Conservation (phyloP, 805 yeast genomes). For the Candida alai region DNA sequence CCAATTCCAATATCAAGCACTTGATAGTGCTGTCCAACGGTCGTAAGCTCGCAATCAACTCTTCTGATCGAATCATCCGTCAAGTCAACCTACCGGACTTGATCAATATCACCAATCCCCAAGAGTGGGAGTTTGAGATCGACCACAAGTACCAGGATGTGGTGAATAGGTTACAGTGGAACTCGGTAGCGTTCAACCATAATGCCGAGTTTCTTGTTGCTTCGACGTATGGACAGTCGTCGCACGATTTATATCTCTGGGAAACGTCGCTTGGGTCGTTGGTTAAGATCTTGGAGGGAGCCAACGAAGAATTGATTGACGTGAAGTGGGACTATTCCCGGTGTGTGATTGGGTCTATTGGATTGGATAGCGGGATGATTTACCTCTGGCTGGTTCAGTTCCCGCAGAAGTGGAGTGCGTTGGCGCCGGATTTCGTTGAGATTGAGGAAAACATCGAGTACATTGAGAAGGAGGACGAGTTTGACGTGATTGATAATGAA, state of each 20-base stretch:
- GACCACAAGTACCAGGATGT: conserved; percentile 88
- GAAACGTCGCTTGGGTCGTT: conserved; percentile 86
- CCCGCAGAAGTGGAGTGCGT: conserved; percentile 93
- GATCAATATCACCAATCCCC: conserved; percentile 21
- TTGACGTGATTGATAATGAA: conserved; percentile 73
- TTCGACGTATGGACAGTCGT: conserved; percentile 74
- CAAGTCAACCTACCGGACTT: conserved; percentile 52
- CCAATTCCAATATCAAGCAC: conserved; percentile 69
- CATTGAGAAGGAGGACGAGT: conserved; percentile 86
- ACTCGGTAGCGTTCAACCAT: conserved; percentile 68
- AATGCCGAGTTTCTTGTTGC: conserved; percentile 84
- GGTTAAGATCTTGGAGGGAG: conserved; percentile 85
- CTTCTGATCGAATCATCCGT: conserved; percentile 73
- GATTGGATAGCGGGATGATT: conserved; percentile 78
- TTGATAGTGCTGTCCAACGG: conserved; percentile 57
- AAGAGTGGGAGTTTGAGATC: conserved; percentile 50
- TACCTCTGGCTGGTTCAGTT: conserved; percentile 78
- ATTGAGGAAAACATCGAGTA: conserved; percentile 89
- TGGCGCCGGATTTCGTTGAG: conserved; percentile 95
- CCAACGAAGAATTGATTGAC: conserved; percentile 80
- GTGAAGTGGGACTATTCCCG: conserved; percentile 81
- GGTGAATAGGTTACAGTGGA: conserved; percentile 87
- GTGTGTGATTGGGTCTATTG: conserved; percentile 77
- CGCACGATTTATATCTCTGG: conserved; percentile 91
- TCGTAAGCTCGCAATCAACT: conserved; percentile 62